Percentiles rank a stretch among this genome's conserved stretches.
Evolutionary conservation across 129 eudicot genomes (phyloP).

Genomic region (Deinandra increscens): DNA sequence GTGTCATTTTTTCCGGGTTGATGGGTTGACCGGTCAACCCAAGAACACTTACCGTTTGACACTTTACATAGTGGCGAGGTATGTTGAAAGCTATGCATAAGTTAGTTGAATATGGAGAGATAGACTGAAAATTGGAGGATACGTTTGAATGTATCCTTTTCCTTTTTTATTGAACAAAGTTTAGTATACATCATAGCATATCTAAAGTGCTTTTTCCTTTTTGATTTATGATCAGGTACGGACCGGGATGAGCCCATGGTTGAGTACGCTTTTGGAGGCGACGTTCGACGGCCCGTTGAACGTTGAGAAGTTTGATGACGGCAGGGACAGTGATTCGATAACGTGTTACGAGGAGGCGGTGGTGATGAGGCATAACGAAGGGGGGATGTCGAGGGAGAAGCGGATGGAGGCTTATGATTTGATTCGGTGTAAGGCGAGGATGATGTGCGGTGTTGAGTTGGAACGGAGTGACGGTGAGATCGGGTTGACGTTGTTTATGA

Average conservation of each 20-base stretch:
- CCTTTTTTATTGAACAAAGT: too few species aligned
- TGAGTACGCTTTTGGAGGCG: slow-evolving; percentile 57
- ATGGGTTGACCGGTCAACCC: too few species aligned
- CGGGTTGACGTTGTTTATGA: slow-evolving; percentile 68
- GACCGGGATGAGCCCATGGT: slow-evolving; percentile 53
- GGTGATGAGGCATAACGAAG: slow-evolving; percentile 83
- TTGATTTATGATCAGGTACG: too few species aligned
- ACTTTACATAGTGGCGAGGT: too few species aligned
- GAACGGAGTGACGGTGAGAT: slow-evolving; percentile 30
- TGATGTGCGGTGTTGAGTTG: slow-evolving; percentile 38
- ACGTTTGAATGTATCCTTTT: too few species aligned
- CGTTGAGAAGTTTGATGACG: slow-evolving; percentile 41
- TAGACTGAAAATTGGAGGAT: too few species aligned
- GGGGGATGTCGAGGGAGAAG: slow-evolving; percentile 72
- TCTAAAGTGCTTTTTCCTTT: too few species aligned
- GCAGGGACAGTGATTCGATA: slow-evolving; percentile 11
- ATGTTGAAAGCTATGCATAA: too few species aligned
- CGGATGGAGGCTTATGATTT: slow-evolving; percentile 65
- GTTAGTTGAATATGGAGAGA: too few species aligned
- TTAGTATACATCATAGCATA: too few species aligned
- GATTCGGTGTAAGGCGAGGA: slow-evolving; percentile 68
- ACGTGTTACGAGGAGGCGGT: slow-evolving; percentile 79
- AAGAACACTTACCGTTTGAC: too few species aligned
- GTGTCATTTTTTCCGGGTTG: too few species aligned
- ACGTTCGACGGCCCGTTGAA: slow-evolving; percentile 48